A percentile compares a stretch with the other conserved stretches of the same genome.
phyloP scores from a whole-genome alignment of 345 rosid genomes.

The Barbarea vulgaris region DNA sequence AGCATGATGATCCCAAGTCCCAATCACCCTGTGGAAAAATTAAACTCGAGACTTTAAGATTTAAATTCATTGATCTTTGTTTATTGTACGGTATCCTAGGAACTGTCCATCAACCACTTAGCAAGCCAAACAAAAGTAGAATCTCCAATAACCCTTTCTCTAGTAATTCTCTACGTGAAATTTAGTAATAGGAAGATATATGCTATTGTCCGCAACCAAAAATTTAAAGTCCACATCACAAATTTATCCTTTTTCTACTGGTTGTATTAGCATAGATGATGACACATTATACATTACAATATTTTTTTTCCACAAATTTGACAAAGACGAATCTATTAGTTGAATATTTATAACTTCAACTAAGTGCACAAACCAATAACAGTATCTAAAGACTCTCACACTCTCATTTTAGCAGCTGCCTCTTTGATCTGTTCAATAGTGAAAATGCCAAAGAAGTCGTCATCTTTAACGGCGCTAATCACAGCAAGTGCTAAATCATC shows the following conservation, averaged over 20 bases:
- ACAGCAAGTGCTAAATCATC: slow-evolving; percentile 83
- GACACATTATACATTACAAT: slow-evolving; percentile 6
- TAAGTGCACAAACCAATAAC: slow-evolving; percentile 3
- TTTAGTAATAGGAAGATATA: too few relatives aligned
- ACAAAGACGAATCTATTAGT: slow-evolving; percentile 4
- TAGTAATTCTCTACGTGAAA: background rate
- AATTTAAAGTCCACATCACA: too few relatives aligned
- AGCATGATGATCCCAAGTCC: too few relatives aligned
- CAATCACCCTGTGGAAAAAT: too few relatives aligned
- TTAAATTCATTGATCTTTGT: too few relatives aligned
- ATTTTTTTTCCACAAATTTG: background rate
- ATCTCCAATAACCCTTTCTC: too few relatives aligned
- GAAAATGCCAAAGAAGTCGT: slow-evolving; percentile 81
- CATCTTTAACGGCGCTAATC: slow-evolving; percentile 65
- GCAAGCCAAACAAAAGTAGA: too few relatives aligned
- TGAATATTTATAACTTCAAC: background rate
- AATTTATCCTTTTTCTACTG: background rate
- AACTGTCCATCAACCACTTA: too few relatives aligned
- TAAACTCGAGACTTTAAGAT: too few relatives aligned
- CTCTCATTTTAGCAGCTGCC: slow-evolving; percentile 74
- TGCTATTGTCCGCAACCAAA: background rate
- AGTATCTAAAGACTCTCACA: slow-evolving; percentile 30
- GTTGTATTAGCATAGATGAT: too few relatives aligned
- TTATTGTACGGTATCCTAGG: too few relatives aligned
- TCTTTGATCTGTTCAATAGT: slow-evolving; percentile 95